Evolutionary conservation across 768 basidiomycete species (phyloP), one percentile per base, ranked within the genome.

Genomic region (Termitomyces sp.): DNA sequence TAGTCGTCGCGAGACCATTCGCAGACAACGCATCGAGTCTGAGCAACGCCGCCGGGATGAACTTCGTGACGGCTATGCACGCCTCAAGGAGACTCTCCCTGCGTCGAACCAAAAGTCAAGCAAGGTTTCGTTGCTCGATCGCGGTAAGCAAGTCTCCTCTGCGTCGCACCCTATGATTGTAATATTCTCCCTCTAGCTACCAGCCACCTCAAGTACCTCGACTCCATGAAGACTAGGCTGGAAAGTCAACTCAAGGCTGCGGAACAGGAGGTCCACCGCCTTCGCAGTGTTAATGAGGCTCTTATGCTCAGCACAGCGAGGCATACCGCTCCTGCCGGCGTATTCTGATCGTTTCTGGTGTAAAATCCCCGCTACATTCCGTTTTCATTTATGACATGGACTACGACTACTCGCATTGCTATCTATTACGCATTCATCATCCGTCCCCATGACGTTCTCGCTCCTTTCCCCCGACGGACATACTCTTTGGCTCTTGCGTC

Each of bases 21-120:
- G 92, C 69, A 85, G 86, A 69, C 91, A 93, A 77, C 90, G 92
- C 74, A 94, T 94, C 76, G 92, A 94, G 79, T 92, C 91, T 26
- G 92, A 94, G 78, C 90, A 95, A 79, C 80, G 92, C 63, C 83
- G 94, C 64, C 85, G 94, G 39, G 92, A 95, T 66, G 94, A 96
- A 74, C 89, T 96, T 69, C 80, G 94, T 56, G 93, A 96, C 57
- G 93, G 92, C 59, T 96, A 95, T 74, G 84, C 87, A 65, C 83
- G 88, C 58, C 86, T 96, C 76, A 93, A 92, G 83, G 89, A 92
- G 66, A 88, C 87, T 56, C 86, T 96, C 64, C 94, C 94, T 29
- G 79, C 87, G 59, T 90, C 88, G 47, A 94, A 92, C 77, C 92
- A 94, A 80, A 92, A 94, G 79, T 86, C 90, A 10, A 92, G 88